Base-by-base conservation (phyloP, 2,329 filamentous ascomycete species). In the Xylariaceae sp. region DNA sequence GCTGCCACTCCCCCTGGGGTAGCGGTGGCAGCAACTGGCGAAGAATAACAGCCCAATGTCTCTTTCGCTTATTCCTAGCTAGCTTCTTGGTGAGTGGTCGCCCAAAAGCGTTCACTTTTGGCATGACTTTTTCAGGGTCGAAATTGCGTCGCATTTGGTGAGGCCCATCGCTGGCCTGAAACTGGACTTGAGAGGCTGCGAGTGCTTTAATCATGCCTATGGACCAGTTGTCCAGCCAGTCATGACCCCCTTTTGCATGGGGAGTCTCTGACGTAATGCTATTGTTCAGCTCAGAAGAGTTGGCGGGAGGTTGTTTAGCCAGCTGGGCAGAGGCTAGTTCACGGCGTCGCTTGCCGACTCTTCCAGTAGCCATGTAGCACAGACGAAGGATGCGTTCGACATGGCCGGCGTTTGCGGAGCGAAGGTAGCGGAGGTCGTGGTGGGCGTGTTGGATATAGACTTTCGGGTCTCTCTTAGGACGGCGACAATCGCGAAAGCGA, bases 1-100 rank as follows among this genome's bases (percentile, higher is more conserved):
- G 66, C 14, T 86, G 75, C 83, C 83, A 88, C 65, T 87, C 82
- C 18, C 74, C 72, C 23, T 68, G 71, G 6, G 76, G 75, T 16
- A 88, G 55, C 0, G 85, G 85, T n/a, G 83, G 81, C 63, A 83
- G 71, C 6, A 85, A 59, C 56, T 78, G 81, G 12, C 75, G 68
- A 0, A 79, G 71, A 16, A 75, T 65, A 3, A 54, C 54, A 40
- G 70, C 76, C 80, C 82, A 88, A 72, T 79, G 81, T 20, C 70
- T 74, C 23, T 73, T 77, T 45, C 73, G 64, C 56, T 80, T 80
- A 9, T 74, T 75, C n/a, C 75, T 72, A 7, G 71, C 63, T 0
- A 79, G 64, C 43, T 70, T 76, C 4, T 71, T 61, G 2, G 74
- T 56, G 1, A 79, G 69, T 0, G 77, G 77, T 1, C 75, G 74